Conservation (phyloP, 2,329 filamentous ascomycete species). For the Fusarium oxysporum region DNA sequence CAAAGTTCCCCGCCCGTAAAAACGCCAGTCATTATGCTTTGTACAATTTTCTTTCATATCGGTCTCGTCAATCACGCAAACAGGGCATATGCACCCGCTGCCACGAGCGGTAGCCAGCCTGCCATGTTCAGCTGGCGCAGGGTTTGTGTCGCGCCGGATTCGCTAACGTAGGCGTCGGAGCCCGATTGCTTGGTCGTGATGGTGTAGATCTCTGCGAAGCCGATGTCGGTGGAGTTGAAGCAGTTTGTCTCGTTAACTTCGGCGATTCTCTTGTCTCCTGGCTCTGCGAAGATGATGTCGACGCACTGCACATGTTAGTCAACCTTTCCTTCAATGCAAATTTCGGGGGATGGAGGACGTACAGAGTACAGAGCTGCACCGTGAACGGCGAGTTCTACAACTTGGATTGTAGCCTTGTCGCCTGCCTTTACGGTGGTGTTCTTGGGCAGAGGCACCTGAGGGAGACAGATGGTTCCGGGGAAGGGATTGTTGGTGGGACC, state of each 20-base stretch:
- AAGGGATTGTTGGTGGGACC: constrained; percentile 88
- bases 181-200: constrained; percentile 63
- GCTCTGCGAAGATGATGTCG: constrained; percentile 91
- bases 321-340: too few species aligned
- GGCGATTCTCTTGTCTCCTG: constrained; percentile 72
- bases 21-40: constrained; percentile 44
- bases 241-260: constrained; percentile 86
- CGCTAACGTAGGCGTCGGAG: constrained; percentile 47
- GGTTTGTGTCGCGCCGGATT: constrained; percentile 44
- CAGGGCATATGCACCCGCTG: constrained; percentile 54
- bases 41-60: constrained; percentile 32
- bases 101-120: constrained; percentile 57
- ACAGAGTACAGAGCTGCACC: constrained; percentile 87
- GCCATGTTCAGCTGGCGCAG: constrained; percentile 44
- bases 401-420: constrained; percentile 91
- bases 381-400: constrained; percentile 85
- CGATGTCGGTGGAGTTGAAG: constrained; percentile 84
- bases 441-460: constrained; percentile 85
- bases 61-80: constrained; percentile 40
- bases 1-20: constrained; percentile 8
- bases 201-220: constrained; percentile 82
- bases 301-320: constrained; percentile 74
- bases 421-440: constrained; percentile 78
- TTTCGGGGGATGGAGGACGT: constrained; percentile 47
- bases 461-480: constrained; percentile 87